Conservation (phyloP, 345 rosid genomes). For the Iberis pinnata region DNA sequence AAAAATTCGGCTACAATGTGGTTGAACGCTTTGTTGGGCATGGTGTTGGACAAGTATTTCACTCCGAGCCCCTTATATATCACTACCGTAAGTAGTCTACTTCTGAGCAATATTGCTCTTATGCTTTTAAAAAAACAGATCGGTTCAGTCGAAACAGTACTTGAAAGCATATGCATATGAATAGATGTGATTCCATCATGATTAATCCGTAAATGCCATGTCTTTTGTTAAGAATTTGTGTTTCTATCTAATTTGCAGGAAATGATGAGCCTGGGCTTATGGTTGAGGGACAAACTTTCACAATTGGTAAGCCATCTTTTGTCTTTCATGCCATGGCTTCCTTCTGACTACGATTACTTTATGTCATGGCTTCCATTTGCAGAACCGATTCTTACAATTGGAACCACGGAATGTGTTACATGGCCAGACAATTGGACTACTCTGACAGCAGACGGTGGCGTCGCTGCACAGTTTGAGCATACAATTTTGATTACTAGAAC, state of each 20-base stretch:
- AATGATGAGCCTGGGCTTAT: constrained; percentile 63
- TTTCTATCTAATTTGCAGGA: constrained; percentile 36
- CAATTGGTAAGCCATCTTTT: constrained; percentile 48
- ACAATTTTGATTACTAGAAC: constrained; percentile 73
- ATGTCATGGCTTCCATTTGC: constrained; percentile 21
- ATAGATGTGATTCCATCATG: not conserved
- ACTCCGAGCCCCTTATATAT: constrained; percentile 72
- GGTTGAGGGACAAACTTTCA: constrained; percentile 91
- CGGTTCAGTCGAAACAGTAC: not conserved
- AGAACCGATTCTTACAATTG: constrained; percentile 79
- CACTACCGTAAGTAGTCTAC: constrained; percentile 61
- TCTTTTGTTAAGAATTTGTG: not conserved
- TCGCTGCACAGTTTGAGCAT: constrained; percentile 88
- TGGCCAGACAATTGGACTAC: constrained; percentile 98
- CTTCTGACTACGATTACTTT: not conserved
- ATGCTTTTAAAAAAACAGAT: not conserved
- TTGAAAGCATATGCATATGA: not conserved
- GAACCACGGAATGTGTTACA: constrained; percentile 60
- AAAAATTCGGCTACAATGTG: constrained; percentile 70
- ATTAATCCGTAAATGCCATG: not conserved
- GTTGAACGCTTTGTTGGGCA: constrained; percentile 98
- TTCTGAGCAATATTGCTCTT: not conserved
- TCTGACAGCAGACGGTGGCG: constrained; percentile 64
- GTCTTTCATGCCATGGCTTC: not conserved
- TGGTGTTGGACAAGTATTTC: constrained; percentile 76